Evolutionary conservation across 148 eudicot genomes (phyloP), one percentile per base, ranked within the genome.

Genomic region (Rhododendron molle): DNA sequence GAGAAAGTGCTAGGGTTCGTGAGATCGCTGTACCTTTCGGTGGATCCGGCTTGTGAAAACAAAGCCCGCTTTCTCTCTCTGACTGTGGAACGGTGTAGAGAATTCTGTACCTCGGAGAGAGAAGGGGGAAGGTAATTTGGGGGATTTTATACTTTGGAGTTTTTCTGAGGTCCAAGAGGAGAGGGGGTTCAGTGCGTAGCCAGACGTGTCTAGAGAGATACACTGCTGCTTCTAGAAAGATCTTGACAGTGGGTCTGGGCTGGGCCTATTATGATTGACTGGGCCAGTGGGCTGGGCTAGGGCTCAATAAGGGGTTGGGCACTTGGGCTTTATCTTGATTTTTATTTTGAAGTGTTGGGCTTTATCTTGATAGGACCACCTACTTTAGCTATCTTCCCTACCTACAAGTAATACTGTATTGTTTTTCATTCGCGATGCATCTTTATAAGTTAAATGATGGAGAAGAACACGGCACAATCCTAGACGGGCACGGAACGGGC

Each of bases 191-290:
- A 15, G 58, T 10, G 14, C 26, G n/a, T 28, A 28, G 15, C 82
- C 32, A 28, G 40, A 80, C 65, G 23, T 30, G 82, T 80, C 82
- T 28, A 56, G 62, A 80, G 82, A 50, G 62, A 50, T 50, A 62
- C 21, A 0, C 49, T 49, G 82, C 60, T 14, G 7, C 73, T 81
- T 81, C 84, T 81, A 81, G 84, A 81, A 80, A 80, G 82, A 80
- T 80, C 82, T 80, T 80, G 40, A 7, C 15, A 28, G 62, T 13
- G 21, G 30, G 46, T 3, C 2, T 46, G 23, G 8, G 18, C 47
- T 38, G 80, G 80, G 5, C 52, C 26, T 40, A 40, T 40, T 40
- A 6, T 8, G 7, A 16, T 18, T 4, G 6, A 20, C 5, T 56
- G 23, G 20, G 23, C 20, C 44, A 40, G 44, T 56, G 62, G 62